A percentile compares a stretch with the other conserved stretches of the same genome.
Conservation (phyloP, 78 protist genomes). For the Anaeramoeba ignava region DNA sequence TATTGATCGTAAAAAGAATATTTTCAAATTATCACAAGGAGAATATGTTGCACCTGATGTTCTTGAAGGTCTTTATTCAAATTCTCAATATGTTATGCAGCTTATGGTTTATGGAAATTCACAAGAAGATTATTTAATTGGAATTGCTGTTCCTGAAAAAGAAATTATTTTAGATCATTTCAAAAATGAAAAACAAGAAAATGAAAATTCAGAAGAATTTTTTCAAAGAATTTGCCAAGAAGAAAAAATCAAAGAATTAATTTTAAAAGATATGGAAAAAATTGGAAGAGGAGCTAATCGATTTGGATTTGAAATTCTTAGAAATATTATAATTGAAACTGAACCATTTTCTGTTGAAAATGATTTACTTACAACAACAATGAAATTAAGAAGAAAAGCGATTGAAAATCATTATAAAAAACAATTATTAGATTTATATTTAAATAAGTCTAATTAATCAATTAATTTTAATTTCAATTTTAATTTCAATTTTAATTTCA, state of each 20-base stretch:
- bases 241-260: background rate
- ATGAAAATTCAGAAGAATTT: background rate
- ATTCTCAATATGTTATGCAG: background rate
- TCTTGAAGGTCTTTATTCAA: background rate
- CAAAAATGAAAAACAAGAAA: background rate
- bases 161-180: background rate
- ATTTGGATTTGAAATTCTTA: background rate
- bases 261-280: background rate
- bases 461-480: too few species aligned
- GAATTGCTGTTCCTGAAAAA: background rate
- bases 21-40: background rate
- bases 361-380: background rate
- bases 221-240: too few species aligned
- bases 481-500: too few species aligned
- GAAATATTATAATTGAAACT: background rate
- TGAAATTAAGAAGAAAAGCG: background rate
- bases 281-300: background rate
- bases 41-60: background rate
- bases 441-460: too few species aligned
- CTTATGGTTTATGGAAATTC: background rate
- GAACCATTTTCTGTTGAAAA: background rate
- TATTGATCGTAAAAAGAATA: background rate
- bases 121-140: background rate
- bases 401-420: background rate
- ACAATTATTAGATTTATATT: background rate